Evolutionary conservation across 179 eudicot species (phyloP), one percentile per base, ranked within the genome.

Genomic region (Gypsophila paniculata): DNA sequence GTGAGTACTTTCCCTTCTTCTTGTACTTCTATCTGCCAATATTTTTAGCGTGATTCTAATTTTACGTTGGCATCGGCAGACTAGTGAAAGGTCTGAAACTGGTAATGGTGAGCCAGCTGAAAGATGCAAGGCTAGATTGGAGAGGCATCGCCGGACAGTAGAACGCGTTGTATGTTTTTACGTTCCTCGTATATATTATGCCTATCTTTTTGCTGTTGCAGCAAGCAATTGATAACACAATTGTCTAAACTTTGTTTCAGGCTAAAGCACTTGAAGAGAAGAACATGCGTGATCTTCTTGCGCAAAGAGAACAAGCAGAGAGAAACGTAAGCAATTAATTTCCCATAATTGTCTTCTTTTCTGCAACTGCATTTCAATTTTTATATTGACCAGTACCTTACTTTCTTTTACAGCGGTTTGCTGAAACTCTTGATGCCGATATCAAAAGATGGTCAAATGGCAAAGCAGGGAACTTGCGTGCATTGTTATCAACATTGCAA

Each of bases 241-340:
- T 57, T 75, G 53, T 63, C 26, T 52, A 44, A 6, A 53, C 79
- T 49, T 64, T 65, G 52, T 61, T 83, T 70, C 86, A 95, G 99
- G 99, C 96, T 72, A 92, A 90, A 80, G 99, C 99, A 58, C 96
- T 95, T 59, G 96, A 89, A 57, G 99, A 92, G 79, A 95, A 95
- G 78, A 93, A 90, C 77, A 82, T 69, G 86, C 93, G 98, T 6
- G 99, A 95, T 80, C 81, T 83, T 79, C 84, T 82, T 69, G 91
- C 93, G 74, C 96, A 95, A 82, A 87, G 78, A 74, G 99, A 95
- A 83, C 98, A 88, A 80, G 93, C 96, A 14, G 96, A 95, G 91
- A 87, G 89, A 81, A 90, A 85, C 81, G 99, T 95, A 85, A 78
- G 78, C 66, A 55, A 29, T 29, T 76, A 65, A 18, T 44, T 32